Base-by-base conservation (phyloP, 2,329 filamentous ascomycete genomes). In the Magnaporthales sp. region DNA sequence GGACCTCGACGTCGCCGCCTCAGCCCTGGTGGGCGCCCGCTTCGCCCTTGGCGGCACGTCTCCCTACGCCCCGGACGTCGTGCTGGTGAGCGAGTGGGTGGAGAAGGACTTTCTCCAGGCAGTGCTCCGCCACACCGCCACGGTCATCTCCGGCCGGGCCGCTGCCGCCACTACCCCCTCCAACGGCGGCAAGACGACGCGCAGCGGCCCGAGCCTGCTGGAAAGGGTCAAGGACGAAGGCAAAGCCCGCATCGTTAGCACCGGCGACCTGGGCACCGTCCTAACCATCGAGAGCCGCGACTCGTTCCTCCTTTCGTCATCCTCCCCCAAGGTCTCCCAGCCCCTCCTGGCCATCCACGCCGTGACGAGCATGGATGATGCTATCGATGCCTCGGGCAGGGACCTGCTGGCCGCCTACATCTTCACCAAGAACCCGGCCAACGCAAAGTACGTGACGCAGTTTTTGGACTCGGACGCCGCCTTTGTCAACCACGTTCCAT, bases 1-100 rank as follows among this genome's bases (percentile, higher is more conserved):
- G 11, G 78, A 88, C 69, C 68, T 89, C 1, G 72, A 78, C 6
- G 71, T 74, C 2, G 86, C 87, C 0, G 87, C 87, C 0, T 75
- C 79, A 66, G 78, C 80, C 2, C 76, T 89, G 0, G 80, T 84
- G 0, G 77, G 76, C 0, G 84, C 86, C 1, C 78, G 85, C 2
- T 84, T 88, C 70, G 75, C 76, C 15, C 84, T 87, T 31, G 77
- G 82, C 1, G 86, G 86, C 2, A 77, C 74, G 2, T 88, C 86
- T 0, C 80, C 85, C 0, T 89, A 89, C 71, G 83, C 85, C 0
- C 87, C 87, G 0, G 86, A 89, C 70, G 31, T 88, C 0, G 83
- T 89, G 0, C 74, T 89, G 0, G 86, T 90, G n/a, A 88, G 89
- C 68, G 87, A 89, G 69, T 89, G 83, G 67, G 77, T 80, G 3